Conservation (phyloP, 495 filamentous ascomycete species). For the Xylaria flabelliformis region DNA sequence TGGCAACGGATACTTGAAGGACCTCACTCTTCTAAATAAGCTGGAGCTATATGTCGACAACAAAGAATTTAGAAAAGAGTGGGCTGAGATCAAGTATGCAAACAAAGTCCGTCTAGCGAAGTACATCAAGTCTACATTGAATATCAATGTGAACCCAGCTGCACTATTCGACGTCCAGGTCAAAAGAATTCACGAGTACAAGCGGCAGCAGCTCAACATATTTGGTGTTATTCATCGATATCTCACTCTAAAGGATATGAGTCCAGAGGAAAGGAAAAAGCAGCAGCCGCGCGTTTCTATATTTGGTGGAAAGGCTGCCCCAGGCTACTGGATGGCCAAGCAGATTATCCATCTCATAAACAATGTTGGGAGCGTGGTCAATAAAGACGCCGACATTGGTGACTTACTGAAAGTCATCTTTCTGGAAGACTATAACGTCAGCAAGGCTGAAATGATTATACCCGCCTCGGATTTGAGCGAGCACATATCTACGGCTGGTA, state of each 20-base stretch:
- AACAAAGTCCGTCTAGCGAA: conserved; percentile 80
- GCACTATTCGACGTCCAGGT: conserved; percentile 96
- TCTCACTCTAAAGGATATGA: conserved; percentile 84
- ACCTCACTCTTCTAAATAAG: conserved; percentile 82
- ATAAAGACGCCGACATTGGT: conserved; percentile 88
- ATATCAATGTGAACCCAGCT: conserved; percentile 81
- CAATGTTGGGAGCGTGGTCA: conserved; percentile 88
- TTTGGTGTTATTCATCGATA: conserved; percentile 98
- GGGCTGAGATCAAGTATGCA: conserved; percentile 83
- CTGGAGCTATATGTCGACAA: conserved; percentile 83
- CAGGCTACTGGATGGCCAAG: conserved; percentile 99
- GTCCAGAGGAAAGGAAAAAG: conserved; percentile 84
- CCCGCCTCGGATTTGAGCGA: conserved; percentile 96
- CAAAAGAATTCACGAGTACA: conserved; percentile 99
- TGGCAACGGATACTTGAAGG: conserved; percentile 81
- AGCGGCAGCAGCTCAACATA: conserved; percentile 98
- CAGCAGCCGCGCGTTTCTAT: conserved; percentile 91
- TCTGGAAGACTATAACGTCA: conserved; percentile 98
- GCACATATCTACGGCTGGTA: conserved; percentile 98
- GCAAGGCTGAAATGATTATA: conserved; percentile 95
- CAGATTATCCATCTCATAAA: conserved; percentile 97
- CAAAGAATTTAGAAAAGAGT: conserved; percentile 87
- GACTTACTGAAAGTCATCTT: conserved; percentile 97
- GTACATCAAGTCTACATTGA: conserved; percentile 81
- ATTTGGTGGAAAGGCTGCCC: conserved; percentile 96